Evolutionary conservation across 371 early-diverging fungal species (phyloP).

Genomic region (Dentiscutata heterogama): DNA sequence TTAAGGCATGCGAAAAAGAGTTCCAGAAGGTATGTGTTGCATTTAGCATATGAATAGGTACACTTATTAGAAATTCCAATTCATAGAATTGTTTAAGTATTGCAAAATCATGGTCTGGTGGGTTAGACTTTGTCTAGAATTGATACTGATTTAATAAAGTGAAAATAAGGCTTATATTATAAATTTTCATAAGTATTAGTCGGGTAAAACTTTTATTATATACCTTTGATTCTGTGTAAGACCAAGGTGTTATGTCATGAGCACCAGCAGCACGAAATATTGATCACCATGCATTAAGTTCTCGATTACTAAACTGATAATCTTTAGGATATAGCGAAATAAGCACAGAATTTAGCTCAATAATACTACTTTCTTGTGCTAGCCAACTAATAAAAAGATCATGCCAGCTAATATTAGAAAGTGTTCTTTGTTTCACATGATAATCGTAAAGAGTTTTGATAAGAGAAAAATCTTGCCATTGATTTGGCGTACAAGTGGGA

Average conservation of each 20-base stretch:
- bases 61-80: neutral
- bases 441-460: slow-evolving; percentile 9
- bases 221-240: neutral
- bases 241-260: neutral
- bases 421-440: neutral
- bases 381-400: neutral
- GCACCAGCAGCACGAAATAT: neutral
- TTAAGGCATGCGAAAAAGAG: neutral
- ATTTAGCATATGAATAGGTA: neutral
- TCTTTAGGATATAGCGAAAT: neutral
- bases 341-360: neutral
- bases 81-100: slow-evolving; percentile 21
- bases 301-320: neutral
- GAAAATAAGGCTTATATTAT: neutral
- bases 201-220: neutral
- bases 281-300: neutral
- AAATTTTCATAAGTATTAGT: neutral
- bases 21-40: neutral
- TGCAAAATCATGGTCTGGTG: neutral
- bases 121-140: slow-evolving; percentile 2
- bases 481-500: neutral
- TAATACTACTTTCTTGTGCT: neutral
- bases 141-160: neutral
- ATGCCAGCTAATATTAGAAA: neutral
- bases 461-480: slow-evolving; percentile 1